Evolutionary conservation across 2,329 filamentous ascomycete genomes (phyloP).

Genomic region (Hymenoscyphus infarciens): DNA sequence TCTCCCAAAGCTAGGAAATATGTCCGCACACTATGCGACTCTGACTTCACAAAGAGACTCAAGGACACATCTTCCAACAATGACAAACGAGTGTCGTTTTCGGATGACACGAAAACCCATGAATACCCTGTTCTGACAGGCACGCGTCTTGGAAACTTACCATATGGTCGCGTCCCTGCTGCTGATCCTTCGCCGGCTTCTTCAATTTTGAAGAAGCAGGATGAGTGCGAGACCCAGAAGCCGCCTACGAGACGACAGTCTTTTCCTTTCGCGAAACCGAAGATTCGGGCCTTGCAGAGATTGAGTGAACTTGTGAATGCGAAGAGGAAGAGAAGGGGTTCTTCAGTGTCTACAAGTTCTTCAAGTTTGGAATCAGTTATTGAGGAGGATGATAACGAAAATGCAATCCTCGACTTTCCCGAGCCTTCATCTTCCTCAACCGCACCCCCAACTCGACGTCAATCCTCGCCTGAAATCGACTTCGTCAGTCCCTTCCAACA

Average conservation of each 20-base stretch:
- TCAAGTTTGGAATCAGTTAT: neutral
- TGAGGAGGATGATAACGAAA: too few relatives aligned
- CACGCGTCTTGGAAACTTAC: neutral
- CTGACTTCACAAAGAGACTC: neutral
- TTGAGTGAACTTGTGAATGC: neutral
- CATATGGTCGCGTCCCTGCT: neutral
- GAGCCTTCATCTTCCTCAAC: neutral
- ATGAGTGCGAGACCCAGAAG: neutral
- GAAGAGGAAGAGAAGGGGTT: neutral
- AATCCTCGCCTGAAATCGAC: neutral
- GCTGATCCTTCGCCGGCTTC: neutral
- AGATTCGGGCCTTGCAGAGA: neutral
- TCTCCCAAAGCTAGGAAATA: neutral
- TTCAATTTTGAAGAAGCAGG: neutral
- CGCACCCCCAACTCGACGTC: neutral
- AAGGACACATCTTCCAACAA: neutral
- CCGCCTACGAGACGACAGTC: neutral
- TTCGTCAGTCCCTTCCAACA: neutral
- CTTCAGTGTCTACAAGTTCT: neutral
- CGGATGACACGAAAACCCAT: neutral
- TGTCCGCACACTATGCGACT: neutral
- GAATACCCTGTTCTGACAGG: neutral
- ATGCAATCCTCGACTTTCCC: neutral
- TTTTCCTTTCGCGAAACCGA: neutral
- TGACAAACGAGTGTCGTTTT: neutral